Evolutionary conservation across 768 basidiomycete genomes (phyloP).

Genomic region (Tephrocybe sp.): DNA sequence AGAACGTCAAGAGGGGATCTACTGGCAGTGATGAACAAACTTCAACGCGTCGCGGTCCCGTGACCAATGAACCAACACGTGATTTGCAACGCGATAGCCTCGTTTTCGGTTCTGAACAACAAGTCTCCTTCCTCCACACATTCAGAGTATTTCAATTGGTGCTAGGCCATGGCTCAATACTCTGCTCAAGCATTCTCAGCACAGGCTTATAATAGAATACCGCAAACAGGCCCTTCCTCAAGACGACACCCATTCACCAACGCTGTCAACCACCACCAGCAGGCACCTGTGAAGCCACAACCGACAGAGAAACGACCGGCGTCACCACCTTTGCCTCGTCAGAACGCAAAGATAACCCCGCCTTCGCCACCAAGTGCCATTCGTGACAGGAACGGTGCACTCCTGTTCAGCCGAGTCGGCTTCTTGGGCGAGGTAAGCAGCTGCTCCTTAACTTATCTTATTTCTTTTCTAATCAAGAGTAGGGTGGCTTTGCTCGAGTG

Average conservation of each 20-base stretch:
- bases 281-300: constrained; percentile 23
- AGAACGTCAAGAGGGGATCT: too few relatives aligned
- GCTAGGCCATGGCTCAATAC: constrained; percentile 33
- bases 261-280: constrained; percentile 29
- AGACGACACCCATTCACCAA: constrained; percentile 31
- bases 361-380: constrained; percentile 82
- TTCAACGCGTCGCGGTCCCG: constrained; percentile 21
- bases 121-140: constrained; percentile 5
- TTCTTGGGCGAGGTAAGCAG: constrained; percentile 85
- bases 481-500: constrained; percentile 94
- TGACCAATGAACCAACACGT: constrained; percentile 23
- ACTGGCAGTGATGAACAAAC: too few relatives aligned
- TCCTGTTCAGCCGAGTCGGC: constrained; percentile 70
- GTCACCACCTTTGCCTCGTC: constrained; percentile 74
- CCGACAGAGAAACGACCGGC: constrained; percentile 33
- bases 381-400: constrained; percentile 54
- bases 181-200: constrained; percentile 35
- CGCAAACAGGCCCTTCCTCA: constrained; percentile 25
- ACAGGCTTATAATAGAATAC: constrained; percentile 30
- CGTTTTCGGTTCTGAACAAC: constrained; percentile 14
- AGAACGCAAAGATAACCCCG: constrained; percentile 80
- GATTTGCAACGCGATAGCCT: constrained; percentile 23
- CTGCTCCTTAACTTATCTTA: neutral
- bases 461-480: constrained; percentile 27
- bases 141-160: constrained; percentile 21